Conservation (phyloP, 2,329 filamentous ascomycete genomes). For the Botryotinia calthae region DNA sequence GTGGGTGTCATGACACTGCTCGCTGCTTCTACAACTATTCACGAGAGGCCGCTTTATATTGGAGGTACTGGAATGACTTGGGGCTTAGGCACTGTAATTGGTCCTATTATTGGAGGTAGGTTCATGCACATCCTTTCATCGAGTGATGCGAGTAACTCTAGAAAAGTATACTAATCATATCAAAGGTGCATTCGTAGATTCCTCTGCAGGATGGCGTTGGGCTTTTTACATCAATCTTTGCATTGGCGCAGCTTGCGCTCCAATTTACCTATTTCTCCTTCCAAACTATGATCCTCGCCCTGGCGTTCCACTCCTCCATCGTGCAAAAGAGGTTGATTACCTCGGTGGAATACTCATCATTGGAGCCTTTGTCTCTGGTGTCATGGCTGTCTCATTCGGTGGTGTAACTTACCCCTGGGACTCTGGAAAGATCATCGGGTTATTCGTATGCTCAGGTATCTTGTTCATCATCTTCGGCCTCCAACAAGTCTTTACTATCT, state of each 20-base stretch:
- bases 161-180: neutral
- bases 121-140: neutral
- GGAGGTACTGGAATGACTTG: neutral
- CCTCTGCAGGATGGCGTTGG: slow-evolving; percentile 8
- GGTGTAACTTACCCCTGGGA: slow-evolving; percentile 38
- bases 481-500: slow-evolving; percentile 34
- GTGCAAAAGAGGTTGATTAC: slow-evolving; percentile 34
- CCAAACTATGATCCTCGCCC: slow-evolving; percentile 40
- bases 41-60: slow-evolving; percentile 38
- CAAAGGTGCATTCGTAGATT: neutral
- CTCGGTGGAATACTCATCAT: slow-evolving; percentile 37
- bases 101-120: neutral
- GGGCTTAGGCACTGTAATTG: neutral
- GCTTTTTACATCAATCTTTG: slow-evolving; percentile 12
- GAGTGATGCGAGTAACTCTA: neutral
- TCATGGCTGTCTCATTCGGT: slow-evolving; percentile 40
- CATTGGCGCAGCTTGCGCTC: slow-evolving; percentile 26
- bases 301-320: slow-evolving; percentile 29
- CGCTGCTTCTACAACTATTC: slow-evolving; percentile 39
- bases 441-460: slow-evolving; percentile 47
- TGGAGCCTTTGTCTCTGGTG: slow-evolving; percentile 37
- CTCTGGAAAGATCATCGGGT: slow-evolving; percentile 31
- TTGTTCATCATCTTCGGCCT: slow-evolving; percentile 31
- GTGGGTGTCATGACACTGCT: slow-evolving; percentile 47
- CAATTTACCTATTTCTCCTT: slow-evolving; percentile 46